Percentiles rank a stretch among this genome's conserved stretches.
phyloP scores from a whole-genome alignment of 306 rosid species.

The Quillaja saponaria region DNA sequence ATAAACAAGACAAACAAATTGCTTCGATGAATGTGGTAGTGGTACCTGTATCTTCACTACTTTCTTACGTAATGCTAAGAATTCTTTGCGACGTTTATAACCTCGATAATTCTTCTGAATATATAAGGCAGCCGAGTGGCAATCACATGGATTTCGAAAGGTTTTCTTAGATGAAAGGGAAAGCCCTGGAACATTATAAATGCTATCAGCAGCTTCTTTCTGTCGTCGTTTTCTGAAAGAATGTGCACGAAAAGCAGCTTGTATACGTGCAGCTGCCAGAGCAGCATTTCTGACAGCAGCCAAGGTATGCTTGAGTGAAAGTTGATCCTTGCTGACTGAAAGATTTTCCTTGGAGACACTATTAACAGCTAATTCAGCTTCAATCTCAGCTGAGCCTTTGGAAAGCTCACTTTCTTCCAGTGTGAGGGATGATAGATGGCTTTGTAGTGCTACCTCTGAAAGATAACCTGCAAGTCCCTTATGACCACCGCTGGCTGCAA shows the following conservation, averaged over 20 bases:
- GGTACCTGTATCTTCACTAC: constrained; percentile 91
- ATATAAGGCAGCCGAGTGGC: constrained; percentile 78
- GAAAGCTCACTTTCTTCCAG: constrained; percentile 67
- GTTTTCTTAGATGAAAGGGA: constrained; percentile 62
- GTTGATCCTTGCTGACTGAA: constrained; percentile 51
- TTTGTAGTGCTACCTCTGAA: constrained; percentile 75
- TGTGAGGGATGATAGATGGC: constrained; percentile 88
- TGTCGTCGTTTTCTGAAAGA: constrained; percentile 64
- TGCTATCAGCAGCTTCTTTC: constrained; percentile 46
- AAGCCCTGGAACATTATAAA: constrained; percentile 50
- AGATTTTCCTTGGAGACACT: constrained; percentile 54
- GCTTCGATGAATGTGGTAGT: not conserved
- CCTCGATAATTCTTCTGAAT: constrained; percentile 95
- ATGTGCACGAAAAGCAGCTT: constrained; percentile 86
- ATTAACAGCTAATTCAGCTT: constrained; percentile 63
- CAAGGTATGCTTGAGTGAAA: constrained; percentile 56
- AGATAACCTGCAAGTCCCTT: constrained; percentile 98
- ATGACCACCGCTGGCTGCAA: constrained; percentile 72
- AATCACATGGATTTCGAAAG: constrained; percentile 58
- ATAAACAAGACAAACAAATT: too few relatives aligned
- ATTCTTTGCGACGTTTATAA: constrained; percentile 82
- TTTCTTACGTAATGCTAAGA: constrained; percentile 71
- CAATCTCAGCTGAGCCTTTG: constrained; percentile 62
- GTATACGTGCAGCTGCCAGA: constrained; percentile 92
- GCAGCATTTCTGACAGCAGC: constrained; percentile 87